Conservation (phyloP, 441 rosid genomes). For the Bruguiera hainesii region DNA sequence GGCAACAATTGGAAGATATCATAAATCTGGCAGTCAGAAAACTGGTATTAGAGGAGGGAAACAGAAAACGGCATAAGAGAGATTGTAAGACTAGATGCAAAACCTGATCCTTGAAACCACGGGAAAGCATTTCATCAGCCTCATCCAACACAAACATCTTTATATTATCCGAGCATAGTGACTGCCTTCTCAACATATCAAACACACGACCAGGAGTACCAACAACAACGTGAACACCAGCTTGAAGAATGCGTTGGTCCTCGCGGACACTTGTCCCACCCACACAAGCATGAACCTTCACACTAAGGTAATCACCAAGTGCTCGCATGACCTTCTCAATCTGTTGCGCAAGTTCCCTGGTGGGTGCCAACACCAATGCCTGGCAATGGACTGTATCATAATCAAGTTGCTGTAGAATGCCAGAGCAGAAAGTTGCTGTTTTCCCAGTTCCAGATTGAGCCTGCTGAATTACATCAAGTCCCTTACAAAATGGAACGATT, state of each 20-base stretch:
- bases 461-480: constrained; percentile 87
- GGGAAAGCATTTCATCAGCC: constrained; percentile 84
- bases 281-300: constrained; percentile 84
- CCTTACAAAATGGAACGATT: constrained; percentile 85
- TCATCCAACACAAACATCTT: constrained; percentile 81
- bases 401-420: constrained; percentile 74
- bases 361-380: constrained; percentile 76
- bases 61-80: not conserved
- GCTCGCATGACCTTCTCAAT: constrained; percentile 93
- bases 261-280: constrained; percentile 85
- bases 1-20: constrained; percentile 79
- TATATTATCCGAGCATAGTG: constrained; percentile 67
- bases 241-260: constrained; percentile 68
- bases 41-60: not conserved
- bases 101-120: constrained; percentile 87
- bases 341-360: constrained; percentile 79
- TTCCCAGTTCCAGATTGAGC: constrained; percentile 88
- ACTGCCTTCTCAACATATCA: constrained; percentile 75
- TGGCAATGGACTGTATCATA: constrained; percentile 62
- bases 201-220: constrained; percentile 92
- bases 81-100: not conserved
- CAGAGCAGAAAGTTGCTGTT: constrained; percentile 85
- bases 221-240: constrained; percentile 81
- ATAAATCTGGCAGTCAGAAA: constrained; percentile 44
- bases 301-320: constrained; percentile 82